These are phyloP conservation scores for Phaeophleospora eucalypticola DNA, from an alignment of 2,329 filamentous ascomycete species.

Conservation along the genomic window DNA sequence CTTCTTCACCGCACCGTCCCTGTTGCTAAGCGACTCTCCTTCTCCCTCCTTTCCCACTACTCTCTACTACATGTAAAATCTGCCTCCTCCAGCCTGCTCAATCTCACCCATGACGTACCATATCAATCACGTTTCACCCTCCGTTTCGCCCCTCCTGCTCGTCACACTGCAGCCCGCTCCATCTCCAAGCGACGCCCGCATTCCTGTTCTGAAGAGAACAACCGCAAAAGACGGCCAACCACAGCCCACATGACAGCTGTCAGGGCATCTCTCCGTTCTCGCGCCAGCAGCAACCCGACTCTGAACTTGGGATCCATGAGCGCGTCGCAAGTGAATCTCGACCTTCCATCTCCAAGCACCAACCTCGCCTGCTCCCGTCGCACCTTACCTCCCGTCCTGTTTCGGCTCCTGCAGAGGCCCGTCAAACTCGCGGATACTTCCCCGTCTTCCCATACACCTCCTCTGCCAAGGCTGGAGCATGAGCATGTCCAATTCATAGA, in stretches of 20 bases:
- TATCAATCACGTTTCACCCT: neutral
- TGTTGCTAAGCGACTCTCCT: neutral
- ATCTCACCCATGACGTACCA: neutral
- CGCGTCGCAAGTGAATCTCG: neutral
- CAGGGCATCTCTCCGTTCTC: neutral
- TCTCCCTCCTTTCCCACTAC: neutral
- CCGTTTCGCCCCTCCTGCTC: neutral
- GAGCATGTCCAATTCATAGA: no score
- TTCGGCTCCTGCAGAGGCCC: no score
- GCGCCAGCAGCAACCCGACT: neutral
- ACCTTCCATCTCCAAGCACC: neutral
- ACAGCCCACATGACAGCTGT: no score
- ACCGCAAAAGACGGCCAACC: no score
- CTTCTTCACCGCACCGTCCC: neutral
- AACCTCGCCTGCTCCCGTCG: neutral
- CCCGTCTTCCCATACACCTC: neutral
- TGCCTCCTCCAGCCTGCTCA: neutral
- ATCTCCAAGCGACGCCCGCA: no score
- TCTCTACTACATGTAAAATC: neutral
- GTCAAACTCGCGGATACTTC: no score
- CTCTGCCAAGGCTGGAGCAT: neutral
- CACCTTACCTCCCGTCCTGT: neutral
- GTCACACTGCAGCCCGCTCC: no score
- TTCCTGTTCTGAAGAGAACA: no score
- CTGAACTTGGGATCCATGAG: neutral